Conservation (phyloP, 176 grass and related monocot genomes). For the Phyllostachys edulis region DNA sequence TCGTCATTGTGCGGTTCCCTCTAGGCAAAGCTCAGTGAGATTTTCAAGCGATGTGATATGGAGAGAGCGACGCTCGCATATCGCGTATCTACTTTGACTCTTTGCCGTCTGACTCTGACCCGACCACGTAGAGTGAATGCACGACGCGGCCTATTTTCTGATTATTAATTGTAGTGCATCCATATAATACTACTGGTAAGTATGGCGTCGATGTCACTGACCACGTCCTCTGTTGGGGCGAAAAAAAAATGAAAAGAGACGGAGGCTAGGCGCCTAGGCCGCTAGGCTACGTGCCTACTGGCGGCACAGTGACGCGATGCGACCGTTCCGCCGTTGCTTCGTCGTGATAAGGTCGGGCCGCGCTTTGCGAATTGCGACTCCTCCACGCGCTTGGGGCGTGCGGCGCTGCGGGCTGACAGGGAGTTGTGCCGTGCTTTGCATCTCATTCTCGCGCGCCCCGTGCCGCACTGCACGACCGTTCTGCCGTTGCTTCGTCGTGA, state of each 20-base stretch:
- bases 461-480: not conserved
- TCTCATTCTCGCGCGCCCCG: not conserved
- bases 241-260: too few species aligned
- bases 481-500: not conserved
- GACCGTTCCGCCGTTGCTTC: not conserved
- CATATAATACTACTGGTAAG: not conserved
- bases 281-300: not conserved
- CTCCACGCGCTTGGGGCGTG: not conserved
- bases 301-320: not conserved
- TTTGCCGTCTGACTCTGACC: not conserved
- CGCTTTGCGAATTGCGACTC: not conserved
- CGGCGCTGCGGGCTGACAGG: not conserved
- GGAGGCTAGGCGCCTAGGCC: too few species aligned
- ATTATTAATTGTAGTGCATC: not conserved
- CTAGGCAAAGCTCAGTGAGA: not conserved
- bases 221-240: not conserved
- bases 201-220: not conserved
- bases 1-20: not conserved
- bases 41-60: not conserved
- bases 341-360: not conserved
- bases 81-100: not conserved
- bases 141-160: not conserved
- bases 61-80: not conserved
- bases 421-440: not conserved
- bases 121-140: constrained; percentile 4